phyloP scores from a whole-genome alignment of 768 basidiomycete genomes.

The Boletus barrowsii region DNA sequence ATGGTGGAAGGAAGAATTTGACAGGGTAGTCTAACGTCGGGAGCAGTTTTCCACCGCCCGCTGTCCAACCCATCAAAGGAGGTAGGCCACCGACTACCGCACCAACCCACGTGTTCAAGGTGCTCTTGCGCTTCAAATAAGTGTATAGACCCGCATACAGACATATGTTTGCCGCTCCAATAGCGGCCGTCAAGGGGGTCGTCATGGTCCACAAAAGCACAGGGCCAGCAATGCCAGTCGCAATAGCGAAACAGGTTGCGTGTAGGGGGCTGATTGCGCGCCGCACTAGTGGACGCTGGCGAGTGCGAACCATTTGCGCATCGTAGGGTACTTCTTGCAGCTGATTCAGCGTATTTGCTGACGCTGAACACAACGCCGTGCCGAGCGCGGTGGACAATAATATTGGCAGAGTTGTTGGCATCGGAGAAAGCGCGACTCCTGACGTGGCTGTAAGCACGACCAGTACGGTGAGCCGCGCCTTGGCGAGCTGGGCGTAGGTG shows the following conservation, averaged over 20 bases:
- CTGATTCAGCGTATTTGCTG: conserved; percentile 94
- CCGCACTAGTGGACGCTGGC: conserved; percentile 82
- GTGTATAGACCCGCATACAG: conserved; percentile 94
- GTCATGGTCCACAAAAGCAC: conserved; percentile 76
- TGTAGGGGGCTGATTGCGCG: conserved; percentile 83
- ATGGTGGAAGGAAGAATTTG: conserved; percentile 58
- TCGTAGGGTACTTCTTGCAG: conserved; percentile 93
- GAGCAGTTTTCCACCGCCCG: conserved; percentile 77
- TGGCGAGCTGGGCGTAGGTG: conserved; percentile 80
- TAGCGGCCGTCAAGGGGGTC: conserved; percentile 79
- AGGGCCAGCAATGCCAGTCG: conserved; percentile 77
- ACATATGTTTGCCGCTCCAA: conserved; percentile 81
- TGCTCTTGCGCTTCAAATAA: conserved; percentile 79
- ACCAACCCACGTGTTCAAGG: conserved; percentile 93
- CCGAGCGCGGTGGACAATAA: conserved; percentile 86
- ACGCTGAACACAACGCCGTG: conserved; percentile 86
- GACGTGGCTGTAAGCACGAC: conserved; percentile 89
- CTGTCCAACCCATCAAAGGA: conserved; percentile 98
- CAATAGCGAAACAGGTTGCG: conserved; percentile 73
- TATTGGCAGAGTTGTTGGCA: conserved; percentile 79
- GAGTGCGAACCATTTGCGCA: conserved; percentile 92
- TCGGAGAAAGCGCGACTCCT: conserved; percentile 88
- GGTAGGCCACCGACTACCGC: conserved; percentile 90
- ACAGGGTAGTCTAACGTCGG: conserved; percentile 61
- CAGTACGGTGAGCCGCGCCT: conserved; percentile 77